Base-by-base conservation (phyloP, 2,329 filamentous ascomycete species). In the Pezicula rhizophila region DNA sequence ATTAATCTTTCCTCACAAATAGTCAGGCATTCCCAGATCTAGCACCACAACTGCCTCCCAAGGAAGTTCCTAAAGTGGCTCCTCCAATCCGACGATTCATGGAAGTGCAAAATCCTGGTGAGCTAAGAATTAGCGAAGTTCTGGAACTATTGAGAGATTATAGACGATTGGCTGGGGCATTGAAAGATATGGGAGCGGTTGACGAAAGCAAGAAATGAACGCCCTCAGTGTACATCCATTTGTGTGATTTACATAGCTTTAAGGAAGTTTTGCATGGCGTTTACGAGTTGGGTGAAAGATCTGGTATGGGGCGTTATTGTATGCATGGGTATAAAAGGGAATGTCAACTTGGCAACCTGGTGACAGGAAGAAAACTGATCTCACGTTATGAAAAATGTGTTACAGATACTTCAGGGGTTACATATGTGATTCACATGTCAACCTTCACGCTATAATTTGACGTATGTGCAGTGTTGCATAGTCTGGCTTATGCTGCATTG, bases 51-150 rank as follows among this genome's bases (percentile, higher is more conserved):
- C 66, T 82, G 2, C 78, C 78, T 12, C 75, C 78, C 4, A 82
- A 80, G 57, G 72, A 77, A 46, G 59, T 62, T 1, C 71, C 72
- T 12, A 81, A 78, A 62, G 71, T 85, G 31, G 72, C 78, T 6
- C 85, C 85, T 23, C 86, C 87, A 0, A 82, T 84, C 54, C 79
- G 82, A 64, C 79, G 82, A 45, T 91, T 91, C 64, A 76, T 91
- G 70, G 84, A 89, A 57, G 65, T 85, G 48, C 75, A 85, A 59
- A 83, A 83, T 61, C 82, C 84, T 0, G 77, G 77, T 0, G 87
- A 92, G 42, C 71, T 92, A 25, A 82, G 76, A 48, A 70, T 92
- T 23, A 79, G 81, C n/a, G 88, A 92, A 59, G 82, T 92, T 15
- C 68, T 85, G 20, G 79, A 86, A 48, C 69, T 92, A 43, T 67